Evolutionary conservation across 805 yeast species (phyloP).

Genomic region (Barnettozyma populi): DNA sequence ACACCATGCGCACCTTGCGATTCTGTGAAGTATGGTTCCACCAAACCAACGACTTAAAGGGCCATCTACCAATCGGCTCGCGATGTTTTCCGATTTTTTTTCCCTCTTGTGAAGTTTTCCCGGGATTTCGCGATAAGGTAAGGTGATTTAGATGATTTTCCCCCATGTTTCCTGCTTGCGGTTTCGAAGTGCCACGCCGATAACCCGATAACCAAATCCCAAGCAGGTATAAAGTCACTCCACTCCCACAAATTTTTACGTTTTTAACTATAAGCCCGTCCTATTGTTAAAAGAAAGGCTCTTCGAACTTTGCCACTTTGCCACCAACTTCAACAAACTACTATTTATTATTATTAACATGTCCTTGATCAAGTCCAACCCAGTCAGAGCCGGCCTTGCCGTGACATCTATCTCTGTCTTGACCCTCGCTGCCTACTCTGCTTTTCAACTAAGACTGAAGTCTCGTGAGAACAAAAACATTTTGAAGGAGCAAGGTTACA

Average conservation of each 20-base stretch:
- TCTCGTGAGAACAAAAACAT: conserved; percentile 21
- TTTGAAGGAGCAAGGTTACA: conserved; percentile 10
- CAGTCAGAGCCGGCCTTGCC: conserved; percentile 6
- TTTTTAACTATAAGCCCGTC: not conserved
- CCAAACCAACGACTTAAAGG: too few species aligned
- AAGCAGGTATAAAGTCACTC: not conserved
- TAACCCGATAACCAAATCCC: too few species aligned
- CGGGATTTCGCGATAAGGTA: not conserved
- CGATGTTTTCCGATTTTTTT: too few species aligned
- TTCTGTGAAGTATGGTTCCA: too few species aligned
- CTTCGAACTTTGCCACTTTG: not conserved
- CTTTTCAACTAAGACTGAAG: conserved; percentile 17
- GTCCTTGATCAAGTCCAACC: conserved; percentile 4
- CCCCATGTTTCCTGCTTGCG: not conserved
- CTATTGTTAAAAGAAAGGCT: too few species aligned
- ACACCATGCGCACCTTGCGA: too few species aligned
- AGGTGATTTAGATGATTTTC: not conserved
- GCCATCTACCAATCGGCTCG: too few species aligned
- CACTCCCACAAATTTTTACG: not conserved
- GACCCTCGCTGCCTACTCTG: conserved; percentile 21
- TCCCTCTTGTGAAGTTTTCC: not conserved
- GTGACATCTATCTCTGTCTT: conserved; percentile 17
- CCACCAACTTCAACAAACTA: not conserved
- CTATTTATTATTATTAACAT: not conserved
- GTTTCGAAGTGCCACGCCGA: not conserved